Evolutionary conservation across 352 stramenopile genomes (phyloP), one percentile per base, ranked within the genome.

Genomic region (Chrysophaeum taylorii): DNA sequence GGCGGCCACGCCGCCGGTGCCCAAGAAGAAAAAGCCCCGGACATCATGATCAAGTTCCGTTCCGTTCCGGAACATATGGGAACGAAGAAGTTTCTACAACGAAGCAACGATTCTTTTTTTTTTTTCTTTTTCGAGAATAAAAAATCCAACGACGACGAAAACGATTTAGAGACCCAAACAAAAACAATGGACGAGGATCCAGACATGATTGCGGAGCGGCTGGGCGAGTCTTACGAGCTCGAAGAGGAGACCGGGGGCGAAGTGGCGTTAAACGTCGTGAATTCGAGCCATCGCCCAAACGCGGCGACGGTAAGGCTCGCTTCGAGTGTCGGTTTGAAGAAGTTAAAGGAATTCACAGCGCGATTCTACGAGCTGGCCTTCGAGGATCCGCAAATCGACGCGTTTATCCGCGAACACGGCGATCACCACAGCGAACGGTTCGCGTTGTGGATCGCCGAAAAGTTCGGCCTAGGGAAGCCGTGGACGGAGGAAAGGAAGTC

Each of bases 371-470:
- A 79, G 36, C 77, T 78, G 33, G 81, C 79, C 35, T 85, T 85
- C 62, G 61, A 72, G 62, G 81, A 86, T 63, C 7, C 64, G 29
- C 79, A 77, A n/a, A 52, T 85, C 16, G 80, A 85, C 68, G 67
- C 77, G 37, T 84, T 85, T 63, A 81, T 85, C 69, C 80, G 72
- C 14, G 76, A 77, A 18, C 77, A 82, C 45, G 45, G 75, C 36
- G 81, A 84, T 68, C 79, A 78, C 38, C 81, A 87, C 71, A 77
- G 66, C 53, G 23, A 73, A 18, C 74, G 81, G 15, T 85, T 87
- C 68, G 79, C 78, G 21, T 78, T 75, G 48, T 87, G 81, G 81
- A 86, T 87, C 64, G 70, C 82, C 64, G 75, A 86, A 75, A 86
- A 87, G 67, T 57, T 87, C 4, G 78, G 64, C n/a, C 77, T 77